Percentiles rank a stretch among this genome's conserved stretches.
Evolutionary conservation across 2,329 filamentous ascomycete species (phyloP).

Genomic region (Macrophomina phaseolina): DNA sequence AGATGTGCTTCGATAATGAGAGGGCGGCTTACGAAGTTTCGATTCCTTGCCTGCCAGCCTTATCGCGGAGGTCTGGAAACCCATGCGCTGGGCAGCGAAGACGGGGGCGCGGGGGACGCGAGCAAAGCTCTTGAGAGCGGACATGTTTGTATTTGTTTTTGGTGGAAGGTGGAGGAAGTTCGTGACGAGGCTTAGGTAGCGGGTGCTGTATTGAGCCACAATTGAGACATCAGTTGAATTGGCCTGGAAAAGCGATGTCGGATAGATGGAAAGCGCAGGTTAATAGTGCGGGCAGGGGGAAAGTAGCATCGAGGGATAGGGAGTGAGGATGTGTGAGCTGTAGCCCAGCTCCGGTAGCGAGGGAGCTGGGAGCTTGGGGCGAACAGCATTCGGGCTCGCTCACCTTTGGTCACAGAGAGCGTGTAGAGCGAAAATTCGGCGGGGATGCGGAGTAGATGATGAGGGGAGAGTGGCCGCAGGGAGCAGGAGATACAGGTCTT

Average conservation of each 20-base stretch:
- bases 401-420: not conserved
- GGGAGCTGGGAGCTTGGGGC: not conserved
- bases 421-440: not conserved
- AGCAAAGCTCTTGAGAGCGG: conserved; percentile 38
- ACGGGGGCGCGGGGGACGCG: conserved; percentile 36
- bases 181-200: not conserved
- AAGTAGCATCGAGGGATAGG: conserved; percentile 2
- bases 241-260: not conserved
- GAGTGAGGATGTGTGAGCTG: conserved; percentile 1
- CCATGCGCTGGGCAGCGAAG: conserved; percentile 40
- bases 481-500: conserved; percentile 14
- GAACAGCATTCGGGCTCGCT: not conserved
- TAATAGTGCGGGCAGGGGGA: not conserved
- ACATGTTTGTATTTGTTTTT: conserved; percentile 35
- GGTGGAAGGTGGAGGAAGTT: not conserved
- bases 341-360: not conserved
- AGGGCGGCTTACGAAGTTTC: conserved; percentile 47
- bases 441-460: not conserved
- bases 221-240: not conserved
- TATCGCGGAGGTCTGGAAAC: conserved; percentile 46
- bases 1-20: not conserved
- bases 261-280: not conserved
- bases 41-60: conserved; percentile 51
- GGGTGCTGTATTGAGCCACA: conserved; percentile 33
- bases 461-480: not conserved